Evolutionary conservation across 495 filamentous ascomycete genomes (phyloP), one percentile per base, ranked within the genome.

Genomic region (Podospora conica): DNA sequence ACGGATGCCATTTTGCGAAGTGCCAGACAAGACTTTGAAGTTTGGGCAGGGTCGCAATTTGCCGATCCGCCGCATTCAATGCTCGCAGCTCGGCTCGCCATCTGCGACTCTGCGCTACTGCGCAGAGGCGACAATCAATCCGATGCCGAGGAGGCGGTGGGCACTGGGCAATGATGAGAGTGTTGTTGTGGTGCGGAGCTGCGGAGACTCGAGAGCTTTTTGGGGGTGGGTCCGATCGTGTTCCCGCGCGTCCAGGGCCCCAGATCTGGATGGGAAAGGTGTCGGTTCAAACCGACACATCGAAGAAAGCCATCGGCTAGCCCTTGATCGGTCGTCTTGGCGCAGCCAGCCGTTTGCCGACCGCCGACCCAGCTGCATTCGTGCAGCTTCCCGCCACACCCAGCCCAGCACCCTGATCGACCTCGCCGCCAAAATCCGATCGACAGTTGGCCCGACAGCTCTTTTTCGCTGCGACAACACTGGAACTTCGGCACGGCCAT

Each of bases 191-290:
- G 53, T 57, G 12, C 53, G 54, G 54, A 25, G 62, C 1, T n/a
- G n/a, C n/a, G n/a, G n/a, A n/a, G n/a, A n/a, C n/a, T n/a, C n/a
- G 12, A 22, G 3, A 23, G 23, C 22, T 7, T 3, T 18, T 18
- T 3, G 21, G 62, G 25, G 25, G 33, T 40, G 53, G 62, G 24
- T 27, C 63, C 63, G 63, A 65, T 65, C 63, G 55, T 55, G 63
- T 24, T 23, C 53, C 24, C 27, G 18, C 25, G 33, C 33, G 54
- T 25, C 28, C 11, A 27, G 6, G 40, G 29, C 20, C 22, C 31
- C 28, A 55, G 62, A 68, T 68, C 66, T 68, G 48, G 64, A 58
- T 29, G 27, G 53, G 28, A 65, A 58, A 21, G 29, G 5, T 66
- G 33, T 63, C n/a, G 54, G 40, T 8, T 9, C 15, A n/a, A n/a